These are phyloP conservation scores for Naganishia randhawae DNA, from an alignment of 768 basidiomycete species.

Conservation along the genomic window DNA sequence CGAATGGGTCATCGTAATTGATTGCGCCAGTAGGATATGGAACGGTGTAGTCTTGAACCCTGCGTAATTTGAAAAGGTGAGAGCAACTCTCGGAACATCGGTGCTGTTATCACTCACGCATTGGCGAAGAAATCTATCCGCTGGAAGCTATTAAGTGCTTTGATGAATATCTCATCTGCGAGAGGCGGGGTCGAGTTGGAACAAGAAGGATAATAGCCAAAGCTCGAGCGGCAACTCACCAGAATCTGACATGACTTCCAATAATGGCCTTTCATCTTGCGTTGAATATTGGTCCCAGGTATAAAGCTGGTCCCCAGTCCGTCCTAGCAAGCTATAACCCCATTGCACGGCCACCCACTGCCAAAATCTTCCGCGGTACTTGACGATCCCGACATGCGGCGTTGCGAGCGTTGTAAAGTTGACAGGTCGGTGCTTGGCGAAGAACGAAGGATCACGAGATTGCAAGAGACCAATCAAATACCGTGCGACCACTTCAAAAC, in stretches of 20 bases:
- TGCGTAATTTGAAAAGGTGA: neutral
- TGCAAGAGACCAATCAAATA: constrained; percentile 44
- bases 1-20: constrained; percentile 24
- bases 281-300: constrained; percentile 37
- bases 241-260: constrained; percentile 47
- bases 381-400: constrained; percentile 44
- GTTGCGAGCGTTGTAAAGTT: constrained; percentile 46
- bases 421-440: constrained; percentile 37
- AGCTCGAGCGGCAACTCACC: constrained; percentile 26
- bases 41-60: constrained; percentile 26
- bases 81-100: too few relatives aligned
- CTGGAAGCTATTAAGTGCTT: constrained; percentile 42
- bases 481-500: constrained; percentile 38
- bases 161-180: constrained; percentile 40
- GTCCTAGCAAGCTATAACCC: constrained; percentile 7
- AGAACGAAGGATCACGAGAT: constrained; percentile 38
- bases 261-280: constrained; percentile 35
- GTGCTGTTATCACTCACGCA: constrained; percentile 38
- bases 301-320: constrained; percentile 45
- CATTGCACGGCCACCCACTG: constrained; percentile 5
- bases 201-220: neutral
- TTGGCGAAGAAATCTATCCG: constrained; percentile 44
- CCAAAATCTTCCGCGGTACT: constrained; percentile 34
- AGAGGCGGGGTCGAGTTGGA: neutral
- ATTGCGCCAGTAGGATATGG: constrained; percentile 28